Evolutionary conservation across 2,329 filamentous ascomycete genomes (phyloP), one percentile per base, ranked within the genome.

Genomic region (Fusarium ambrosium): DNA sequence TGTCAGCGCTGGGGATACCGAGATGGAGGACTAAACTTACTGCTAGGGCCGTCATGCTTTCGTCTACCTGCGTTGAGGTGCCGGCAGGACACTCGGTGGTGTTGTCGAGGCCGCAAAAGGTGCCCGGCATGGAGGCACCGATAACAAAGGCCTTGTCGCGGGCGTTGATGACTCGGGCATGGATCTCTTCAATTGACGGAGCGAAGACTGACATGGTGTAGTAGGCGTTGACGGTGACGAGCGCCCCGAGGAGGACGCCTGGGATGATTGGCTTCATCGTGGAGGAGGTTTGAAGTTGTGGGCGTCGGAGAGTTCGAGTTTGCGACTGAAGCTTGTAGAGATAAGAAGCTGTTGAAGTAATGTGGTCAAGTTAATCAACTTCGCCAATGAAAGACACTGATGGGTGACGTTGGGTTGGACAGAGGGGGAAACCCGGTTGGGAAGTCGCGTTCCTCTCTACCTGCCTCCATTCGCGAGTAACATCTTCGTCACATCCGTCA

Each of bases 131-230:
- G 0, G 70, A 34, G 6, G 79, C 77, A 0, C 80, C 80, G 6
- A 82, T 78, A 24, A 81, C 64, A 62, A 82, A 82, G 6, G 74
- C 69, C 8, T 63, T 72, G 39, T 77, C 59, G 2, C 73, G 67
- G 3, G 80, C 81, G 51, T 82, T 78, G 76, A 82, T 75, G n/a
- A 69, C 43, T 6, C 74, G 73, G 27, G 58, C 69, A 32, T 81
- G 74, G 18, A 82, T 69, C 3, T 74, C 29, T 4, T 73, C 74
- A 1, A 69, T 8, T 0, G 65, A 34, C 1, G 81, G 80, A 0
- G 76, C 68, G 62, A 79, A 80, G 16, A 78, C 74, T 0, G 72
- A 73, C 36, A 82, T 69, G 10, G 78, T 76, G 64, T 78, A 81
- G 69, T 77, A 82, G 22, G 65, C 68, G 10, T 69, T 56, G 10